Conservation (phyloP, 768 basidiomycete species). For the Xerocomus potaroensis region DNA sequence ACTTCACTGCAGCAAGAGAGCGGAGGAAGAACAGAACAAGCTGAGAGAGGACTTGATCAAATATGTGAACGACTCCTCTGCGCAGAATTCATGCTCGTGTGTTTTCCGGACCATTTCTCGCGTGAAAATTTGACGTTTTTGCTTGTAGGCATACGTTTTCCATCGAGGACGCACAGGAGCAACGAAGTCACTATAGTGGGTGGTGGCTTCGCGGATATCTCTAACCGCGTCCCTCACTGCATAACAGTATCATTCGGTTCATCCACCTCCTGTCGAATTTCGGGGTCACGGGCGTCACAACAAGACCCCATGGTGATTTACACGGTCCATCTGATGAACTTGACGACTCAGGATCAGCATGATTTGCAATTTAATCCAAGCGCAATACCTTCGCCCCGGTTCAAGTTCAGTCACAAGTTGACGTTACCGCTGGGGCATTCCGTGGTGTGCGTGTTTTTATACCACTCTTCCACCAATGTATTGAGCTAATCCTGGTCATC, state of each 20-base stretch:
- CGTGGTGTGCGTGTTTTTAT: conserved; percentile 7
- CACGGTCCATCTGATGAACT: conserved; percentile 25
- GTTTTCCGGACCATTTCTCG: no score
- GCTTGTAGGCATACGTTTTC: conserved; percentile 10
- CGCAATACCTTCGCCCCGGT: conserved; percentile 21
- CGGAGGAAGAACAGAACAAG: conserved; percentile 4
- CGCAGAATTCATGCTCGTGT: conserved; percentile 3
- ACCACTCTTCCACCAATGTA: no score
- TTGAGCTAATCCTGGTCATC: background rate
- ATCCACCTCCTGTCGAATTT: background rate
- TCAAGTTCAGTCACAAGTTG: conserved; percentile 14
- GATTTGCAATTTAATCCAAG: conserved; percentile 22
- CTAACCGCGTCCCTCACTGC: no score
- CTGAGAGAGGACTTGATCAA: conserved; percentile 18
- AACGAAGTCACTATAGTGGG: conserved; percentile 3
- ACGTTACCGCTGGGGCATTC: conserved; percentile 17
- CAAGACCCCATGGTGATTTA: conserved; percentile 15
- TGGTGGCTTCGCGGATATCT: background rate
- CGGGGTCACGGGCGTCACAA: conserved; percentile 5
- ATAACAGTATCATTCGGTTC: background rate
- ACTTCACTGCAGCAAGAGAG: background rate
- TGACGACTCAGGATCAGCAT: conserved; percentile 28
- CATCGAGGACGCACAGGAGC: conserved; percentile 1
- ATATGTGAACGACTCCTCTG: conserved; percentile 15
- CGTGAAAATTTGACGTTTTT: no score